Evolutionary conservation across 148 eudicot genomes (phyloP).

Genomic region (Euryodendron excelsum): DNA sequence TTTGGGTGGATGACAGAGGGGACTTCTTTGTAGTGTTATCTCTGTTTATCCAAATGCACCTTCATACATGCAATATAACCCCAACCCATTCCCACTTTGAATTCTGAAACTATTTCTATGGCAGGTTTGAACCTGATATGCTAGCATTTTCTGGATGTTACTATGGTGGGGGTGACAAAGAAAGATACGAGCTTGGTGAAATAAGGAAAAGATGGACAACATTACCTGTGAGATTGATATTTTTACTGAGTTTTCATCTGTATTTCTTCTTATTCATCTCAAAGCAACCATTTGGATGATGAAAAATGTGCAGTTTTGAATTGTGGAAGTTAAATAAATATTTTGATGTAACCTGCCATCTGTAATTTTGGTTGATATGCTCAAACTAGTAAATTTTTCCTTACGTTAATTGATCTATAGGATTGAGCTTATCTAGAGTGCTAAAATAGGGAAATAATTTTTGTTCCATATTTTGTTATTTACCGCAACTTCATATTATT

Average conservation of each 20-base stretch:
- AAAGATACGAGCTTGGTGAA: conserved; percentile 68
- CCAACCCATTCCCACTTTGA: too few relatives aligned
- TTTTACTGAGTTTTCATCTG: background rate
- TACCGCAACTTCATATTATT: background rate
- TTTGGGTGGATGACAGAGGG: too few relatives aligned
- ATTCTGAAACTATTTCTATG: conserved; percentile 9
- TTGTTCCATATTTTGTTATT: background rate
- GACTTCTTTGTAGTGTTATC: too few relatives aligned
- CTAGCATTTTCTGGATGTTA: conserved; percentile 92
- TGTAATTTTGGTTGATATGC: background rate
- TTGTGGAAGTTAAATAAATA: background rate
- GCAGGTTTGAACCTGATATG: conserved; percentile 94
- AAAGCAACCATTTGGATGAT: background rate
- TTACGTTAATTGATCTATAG: background rate
- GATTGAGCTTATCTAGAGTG: background rate
- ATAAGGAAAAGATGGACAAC: conserved; percentile 86
- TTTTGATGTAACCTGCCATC: background rate
- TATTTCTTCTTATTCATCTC: background rate
- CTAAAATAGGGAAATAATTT: background rate
- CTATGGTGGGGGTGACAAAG: conserved; percentile 88
- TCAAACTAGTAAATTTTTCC: background rate
- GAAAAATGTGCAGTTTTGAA: background rate
- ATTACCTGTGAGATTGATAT: conserved; percentile 61
- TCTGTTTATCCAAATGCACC: too few relatives aligned
- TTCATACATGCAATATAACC: too few relatives aligned